These are phyloP conservation scores for Neurospora sp. DNA, from an alignment of 495 filamentous ascomycete genomes.

Conservation along the genomic window DNA sequence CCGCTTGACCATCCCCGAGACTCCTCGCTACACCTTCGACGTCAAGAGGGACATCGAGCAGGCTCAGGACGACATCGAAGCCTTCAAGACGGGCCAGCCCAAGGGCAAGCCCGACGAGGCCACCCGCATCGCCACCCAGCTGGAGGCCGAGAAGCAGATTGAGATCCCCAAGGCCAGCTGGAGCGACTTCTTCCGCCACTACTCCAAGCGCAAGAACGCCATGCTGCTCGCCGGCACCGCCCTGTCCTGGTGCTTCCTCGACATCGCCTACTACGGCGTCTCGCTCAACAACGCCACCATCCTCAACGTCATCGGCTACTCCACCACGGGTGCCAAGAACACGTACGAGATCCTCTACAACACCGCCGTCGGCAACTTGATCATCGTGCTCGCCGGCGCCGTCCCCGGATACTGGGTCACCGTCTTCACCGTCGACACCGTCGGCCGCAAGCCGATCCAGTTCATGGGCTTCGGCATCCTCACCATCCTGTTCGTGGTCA, in stretches of 20 bases:
- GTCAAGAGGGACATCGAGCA: conserved; percentile 67
- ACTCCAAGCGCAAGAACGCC: conserved; percentile 54
- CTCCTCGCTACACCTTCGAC: conserved; percentile 69
- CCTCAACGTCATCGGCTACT: conserved; percentile 58
- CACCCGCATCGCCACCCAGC: conserved; percentile 38
- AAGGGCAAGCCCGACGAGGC: conserved; percentile 57
- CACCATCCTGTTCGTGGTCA: conserved; percentile 59
- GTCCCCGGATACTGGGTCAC: conserved; percentile 74
- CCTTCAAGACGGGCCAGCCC: conserved; percentile 46
- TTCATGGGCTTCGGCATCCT: conserved; percentile 64
- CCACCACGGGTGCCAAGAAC: conserved; percentile 38
- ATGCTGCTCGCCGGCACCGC: conserved; percentile 67
- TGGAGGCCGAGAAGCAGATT: conserved; percentile 35
- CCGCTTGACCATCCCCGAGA: conserved; percentile 80
- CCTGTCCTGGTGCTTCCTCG: conserved; percentile 64
- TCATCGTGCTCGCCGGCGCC: conserved; percentile 63
- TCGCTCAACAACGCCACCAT: conserved; percentile 66
- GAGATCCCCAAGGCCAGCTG: conserved; percentile 53
- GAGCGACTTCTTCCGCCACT: conserved; percentile 55
- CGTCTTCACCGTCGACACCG: conserved; percentile 55
- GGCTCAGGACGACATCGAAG: conserved; percentile 53
- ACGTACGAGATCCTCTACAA: conserved; percentile 59
- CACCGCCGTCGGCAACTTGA: conserved; percentile 63
- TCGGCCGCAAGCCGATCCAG: conserved; percentile 76
- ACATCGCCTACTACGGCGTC: conserved; percentile 59